These are phyloP conservation scores for Fonsecaea multimorphosa DNA, from an alignment of 2,329 filamentous ascomycete species.

Conservation along the genomic window DNA sequence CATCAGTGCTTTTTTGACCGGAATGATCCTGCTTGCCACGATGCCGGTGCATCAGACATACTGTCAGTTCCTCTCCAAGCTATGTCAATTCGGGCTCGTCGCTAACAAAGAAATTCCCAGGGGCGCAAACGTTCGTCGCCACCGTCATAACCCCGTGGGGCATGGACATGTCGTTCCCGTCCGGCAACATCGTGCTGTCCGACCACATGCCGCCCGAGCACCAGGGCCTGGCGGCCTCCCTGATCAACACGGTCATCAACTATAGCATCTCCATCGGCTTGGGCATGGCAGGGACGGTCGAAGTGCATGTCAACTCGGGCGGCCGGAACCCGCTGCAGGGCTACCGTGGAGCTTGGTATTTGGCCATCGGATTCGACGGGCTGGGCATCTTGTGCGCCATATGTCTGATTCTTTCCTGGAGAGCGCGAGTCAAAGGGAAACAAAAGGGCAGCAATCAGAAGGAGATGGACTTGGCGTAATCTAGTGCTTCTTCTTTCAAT, in stretches of 20 bases:
- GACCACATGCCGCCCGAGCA: conserved; percentile 48
- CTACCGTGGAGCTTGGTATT: conserved; percentile 49
- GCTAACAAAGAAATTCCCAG: not conserved
- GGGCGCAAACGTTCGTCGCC: conserved; percentile 65
- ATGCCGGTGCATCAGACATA: conserved; percentile 54
- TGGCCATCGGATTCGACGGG: conserved; percentile 47
- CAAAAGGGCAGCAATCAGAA: conserved; percentile 21
- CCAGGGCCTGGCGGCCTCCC: conserved; percentile 50
- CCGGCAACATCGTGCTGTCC: conserved; percentile 49
- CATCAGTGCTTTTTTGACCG: conserved; percentile 30
- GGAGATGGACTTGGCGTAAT: conserved; percentile 42
- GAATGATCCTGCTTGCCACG: conserved; percentile 30
- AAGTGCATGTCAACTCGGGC: conserved; percentile 47
- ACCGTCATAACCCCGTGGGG: conserved; percentile 57
- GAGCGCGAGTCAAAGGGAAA: conserved; percentile 22
- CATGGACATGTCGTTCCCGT: conserved; percentile 53
- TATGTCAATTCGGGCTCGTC: too few relatives aligned
- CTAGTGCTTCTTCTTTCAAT: conserved; percentile 21
- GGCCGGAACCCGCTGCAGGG: conserved; percentile 45
- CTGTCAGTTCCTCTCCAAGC: too few relatives aligned
- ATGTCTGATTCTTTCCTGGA: conserved; percentile 25
- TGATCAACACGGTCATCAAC: conserved; percentile 51
- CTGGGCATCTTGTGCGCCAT: conserved; percentile 35
- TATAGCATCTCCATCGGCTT: conserved; percentile 52
- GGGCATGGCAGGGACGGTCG: conserved; percentile 52